phyloP scores from a whole-genome alignment of 2,329 filamentous ascomycete species.

The Lithohypha guttulata region DNA sequence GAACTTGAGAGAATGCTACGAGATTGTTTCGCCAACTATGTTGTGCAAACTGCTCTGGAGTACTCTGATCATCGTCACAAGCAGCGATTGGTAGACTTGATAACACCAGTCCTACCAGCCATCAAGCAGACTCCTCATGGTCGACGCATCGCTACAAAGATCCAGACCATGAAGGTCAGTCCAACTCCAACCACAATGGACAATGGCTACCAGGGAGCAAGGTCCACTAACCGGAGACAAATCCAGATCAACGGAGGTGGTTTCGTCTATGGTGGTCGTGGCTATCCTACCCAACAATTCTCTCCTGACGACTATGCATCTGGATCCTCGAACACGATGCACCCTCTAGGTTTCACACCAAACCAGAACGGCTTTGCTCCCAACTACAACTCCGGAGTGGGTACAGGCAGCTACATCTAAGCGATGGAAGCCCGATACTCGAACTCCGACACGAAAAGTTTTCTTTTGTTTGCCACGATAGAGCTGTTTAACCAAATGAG shows the following conservation, averaged over 20 bases:
- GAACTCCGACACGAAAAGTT: not conserved
- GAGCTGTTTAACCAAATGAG: slow-evolving; percentile 7
- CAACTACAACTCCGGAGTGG: slow-evolving; percentile 6
- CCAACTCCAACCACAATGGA: slow-evolving; percentile 35
- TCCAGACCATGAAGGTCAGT: slow-evolving; percentile 41
- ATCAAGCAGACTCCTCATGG: slow-evolving; percentile 91
- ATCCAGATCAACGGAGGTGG: slow-evolving; percentile 23
- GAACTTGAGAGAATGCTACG: slow-evolving; percentile 83
- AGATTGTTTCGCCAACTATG: slow-evolving; percentile 94
- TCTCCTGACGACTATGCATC: slow-evolving; percentile 5
- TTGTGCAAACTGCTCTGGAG: slow-evolving; percentile 91
- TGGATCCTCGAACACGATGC: slow-evolving; percentile 6
- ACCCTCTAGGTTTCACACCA: slow-evolving; percentile 3
- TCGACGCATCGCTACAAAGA: slow-evolving; percentile 84
- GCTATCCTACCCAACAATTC: slow-evolving; percentile 7
- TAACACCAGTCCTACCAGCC: slow-evolving; percentile 71
- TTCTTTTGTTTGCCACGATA: slow-evolving; percentile 8
- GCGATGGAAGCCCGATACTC: not conserved
- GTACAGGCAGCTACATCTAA: slow-evolving; percentile 9
- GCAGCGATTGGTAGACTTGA: slow-evolving; percentile 64
- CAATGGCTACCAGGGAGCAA: slow-evolving; percentile 28
- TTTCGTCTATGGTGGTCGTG: slow-evolving; percentile 13
- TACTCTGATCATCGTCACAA: slow-evolving; percentile 66
- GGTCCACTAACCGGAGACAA: slow-evolving; percentile 22
- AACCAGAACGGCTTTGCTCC: slow-evolving; percentile 2